Percentiles rank a stretch among this genome's conserved stretches.
These are phyloP conservation scores for Musa acuminata DNA, from an alignment of 176 grass and related monocot genomes.

Conservation along the genomic window DNA sequence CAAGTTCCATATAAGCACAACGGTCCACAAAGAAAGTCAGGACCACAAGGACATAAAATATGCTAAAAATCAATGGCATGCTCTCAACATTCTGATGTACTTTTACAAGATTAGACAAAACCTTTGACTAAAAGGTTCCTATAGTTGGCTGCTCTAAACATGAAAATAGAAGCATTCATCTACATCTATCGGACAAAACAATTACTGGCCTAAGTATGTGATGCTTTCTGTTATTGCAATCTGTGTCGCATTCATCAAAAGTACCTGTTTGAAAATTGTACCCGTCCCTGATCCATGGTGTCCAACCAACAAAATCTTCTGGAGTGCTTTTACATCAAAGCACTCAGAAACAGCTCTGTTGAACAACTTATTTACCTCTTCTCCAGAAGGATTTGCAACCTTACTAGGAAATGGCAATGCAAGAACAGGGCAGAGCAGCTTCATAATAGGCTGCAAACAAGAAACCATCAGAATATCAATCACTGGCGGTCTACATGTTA, in stretches of 20 bases:
- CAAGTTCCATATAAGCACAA: no score
- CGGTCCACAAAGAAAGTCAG: no score
- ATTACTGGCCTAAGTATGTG: neutral
- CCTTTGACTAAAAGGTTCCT: neutral
- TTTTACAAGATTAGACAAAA: neutral
- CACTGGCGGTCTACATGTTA: no score
- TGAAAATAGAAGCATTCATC: neutral
- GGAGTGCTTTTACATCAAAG: conserved; percentile 43
- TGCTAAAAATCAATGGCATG: no score
- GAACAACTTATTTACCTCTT: conserved; percentile 38
- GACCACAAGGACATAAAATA: no score
- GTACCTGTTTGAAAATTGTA: conserved; percentile 97
- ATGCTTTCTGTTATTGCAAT: neutral
- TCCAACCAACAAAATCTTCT: conserved; percentile 69
- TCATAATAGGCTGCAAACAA: conserved; percentile 67
- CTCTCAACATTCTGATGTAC: neutral
- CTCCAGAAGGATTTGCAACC: conserved; percentile 31
- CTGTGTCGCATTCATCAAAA: no score
- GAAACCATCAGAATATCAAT: conserved; percentile 1
- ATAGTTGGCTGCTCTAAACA: neutral
- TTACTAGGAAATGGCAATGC: conserved; percentile 76
- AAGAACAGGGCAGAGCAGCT: conserved; percentile 80
- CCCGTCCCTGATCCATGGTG: conserved; percentile 62
- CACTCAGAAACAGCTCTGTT: conserved; percentile 48
- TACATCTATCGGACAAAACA: neutral